Evolutionary conservation across 495 filamentous ascomycete genomes (phyloP).

Genomic region (Patellaria atrata): DNA sequence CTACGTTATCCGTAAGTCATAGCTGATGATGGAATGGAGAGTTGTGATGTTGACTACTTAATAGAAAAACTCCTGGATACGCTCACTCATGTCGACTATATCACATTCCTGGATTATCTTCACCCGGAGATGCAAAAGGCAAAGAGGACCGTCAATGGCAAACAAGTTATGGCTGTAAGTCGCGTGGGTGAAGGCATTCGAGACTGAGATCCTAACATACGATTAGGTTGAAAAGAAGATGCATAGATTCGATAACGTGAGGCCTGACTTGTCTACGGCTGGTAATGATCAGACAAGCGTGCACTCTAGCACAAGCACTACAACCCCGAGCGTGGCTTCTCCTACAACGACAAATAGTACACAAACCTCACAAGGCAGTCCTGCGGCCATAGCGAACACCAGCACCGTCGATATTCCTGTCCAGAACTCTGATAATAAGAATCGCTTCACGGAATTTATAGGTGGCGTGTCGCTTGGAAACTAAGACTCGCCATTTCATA

Average conservation of each 20-base stretch:
- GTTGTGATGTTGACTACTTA: constrained; percentile 29
- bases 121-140: constrained; percentile 56
- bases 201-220: constrained; percentile 1
- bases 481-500: too few species aligned
- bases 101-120: constrained; percentile 54
- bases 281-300: constrained; percentile 1
- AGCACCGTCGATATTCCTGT: constrained; percentile 36
- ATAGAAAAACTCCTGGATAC: constrained; percentile 67
- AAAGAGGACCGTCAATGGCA: constrained; percentile 61
- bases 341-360: constrained; percentile 48
- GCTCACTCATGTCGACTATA: constrained; percentile 49
- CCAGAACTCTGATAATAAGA: constrained; percentile 15
- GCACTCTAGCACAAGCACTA: constrained; percentile 7
- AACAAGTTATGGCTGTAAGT: constrained; percentile 45
- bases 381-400: constrained; percentile 42
- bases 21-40: neutral
- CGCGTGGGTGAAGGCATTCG: neutral
- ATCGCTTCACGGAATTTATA: too few species aligned
- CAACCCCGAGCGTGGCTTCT: constrained; percentile 30
- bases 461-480: too few species aligned
- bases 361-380: constrained; percentile 51
- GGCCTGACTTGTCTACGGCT: constrained; percentile 6
- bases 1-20: constrained; percentile 80
- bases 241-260: constrained; percentile 16
- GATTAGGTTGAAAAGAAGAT: constrained; percentile 29